A percentile compares a stretch with the other conserved stretches of the same genome.
Evolutionary conservation across 1,284 basidiomycete species (phyloP).

Genomic region (Vanrija sp.): DNA sequence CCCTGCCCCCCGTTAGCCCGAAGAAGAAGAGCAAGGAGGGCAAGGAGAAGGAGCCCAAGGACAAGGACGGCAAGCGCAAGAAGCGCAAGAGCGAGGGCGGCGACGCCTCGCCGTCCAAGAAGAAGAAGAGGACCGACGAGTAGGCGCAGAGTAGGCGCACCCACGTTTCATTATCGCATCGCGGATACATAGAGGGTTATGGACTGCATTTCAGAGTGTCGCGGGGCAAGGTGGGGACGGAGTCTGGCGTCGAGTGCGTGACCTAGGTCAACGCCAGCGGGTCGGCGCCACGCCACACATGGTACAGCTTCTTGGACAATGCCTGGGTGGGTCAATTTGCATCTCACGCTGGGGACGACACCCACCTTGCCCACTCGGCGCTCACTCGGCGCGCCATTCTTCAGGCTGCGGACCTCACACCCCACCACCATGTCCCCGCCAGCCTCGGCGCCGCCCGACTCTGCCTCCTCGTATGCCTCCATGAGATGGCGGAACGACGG

Average conservation of each 20-base stretch:
- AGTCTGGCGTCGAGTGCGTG: not conserved
- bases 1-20: not conserved
- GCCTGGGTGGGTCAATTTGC: slow-evolving; percentile 20
- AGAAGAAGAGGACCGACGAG: slow-evolving; percentile 35
- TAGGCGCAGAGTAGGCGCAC: not conserved
- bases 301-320: slow-evolving; percentile 33
- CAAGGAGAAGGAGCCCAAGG: not conserved
- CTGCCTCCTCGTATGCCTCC: slow-evolving; percentile 37
- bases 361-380: slow-evolving; percentile 36
- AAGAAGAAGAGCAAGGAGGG: slow-evolving; percentile 12
- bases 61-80: slow-evolving; percentile 20
- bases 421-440: slow-evolving; percentile 33
- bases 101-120: slow-evolving; percentile 21
- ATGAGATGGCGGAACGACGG: slow-evolving; percentile 39
- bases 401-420: slow-evolving; percentile 33
- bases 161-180: not conserved
- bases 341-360: not conserved
- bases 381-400: slow-evolving; percentile 31
- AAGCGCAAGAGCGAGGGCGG: slow-evolving; percentile 20
- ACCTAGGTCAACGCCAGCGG: slow-evolving; percentile 32
- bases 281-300: slow-evolving; percentile 34
- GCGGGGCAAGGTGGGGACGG: not conserved
- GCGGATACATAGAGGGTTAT: slow-evolving; percentile 1
- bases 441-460: slow-evolving; percentile 18
- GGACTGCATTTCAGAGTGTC: not conserved